These are phyloP conservation scores for Gossypium arboreum DNA, from an alignment of 345 rosid genomes.

Conservation along the genomic window DNA sequence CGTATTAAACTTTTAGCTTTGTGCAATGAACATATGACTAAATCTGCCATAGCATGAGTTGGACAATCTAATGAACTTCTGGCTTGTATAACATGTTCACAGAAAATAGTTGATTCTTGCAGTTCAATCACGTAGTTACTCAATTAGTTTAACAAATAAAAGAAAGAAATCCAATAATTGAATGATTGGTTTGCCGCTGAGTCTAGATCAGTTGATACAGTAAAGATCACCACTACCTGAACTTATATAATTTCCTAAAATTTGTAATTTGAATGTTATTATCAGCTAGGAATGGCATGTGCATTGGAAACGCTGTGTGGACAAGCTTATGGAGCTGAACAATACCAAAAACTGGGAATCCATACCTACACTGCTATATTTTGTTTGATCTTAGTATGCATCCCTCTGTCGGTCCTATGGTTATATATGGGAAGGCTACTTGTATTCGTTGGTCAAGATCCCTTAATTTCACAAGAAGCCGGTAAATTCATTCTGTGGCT, in stretches of 20 bases:
- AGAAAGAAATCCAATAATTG: background rate
- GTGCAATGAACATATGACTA: no score
- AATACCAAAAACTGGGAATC: constrained; percentile 33
- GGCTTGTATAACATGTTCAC: background rate
- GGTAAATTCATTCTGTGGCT: constrained; percentile 16
- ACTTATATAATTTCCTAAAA: background rate
- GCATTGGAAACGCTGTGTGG: constrained; percentile 45
- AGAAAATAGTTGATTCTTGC: background rate
- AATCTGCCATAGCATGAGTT: background rate
- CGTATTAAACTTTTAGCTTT: no score
- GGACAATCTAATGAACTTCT: background rate
- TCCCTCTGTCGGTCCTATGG: constrained; percentile 40
- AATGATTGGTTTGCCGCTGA: no score
- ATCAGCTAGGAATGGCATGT: constrained; percentile 40
- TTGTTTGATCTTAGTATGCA: constrained; percentile 28
- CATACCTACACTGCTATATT: constrained; percentile 41
- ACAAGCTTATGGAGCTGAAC: constrained; percentile 49
- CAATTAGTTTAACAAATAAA: no score
- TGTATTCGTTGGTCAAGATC: constrained; percentile 37
- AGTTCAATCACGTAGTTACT: no score
- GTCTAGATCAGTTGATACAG: no score
- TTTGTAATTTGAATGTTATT: background rate
- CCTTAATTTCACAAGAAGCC: constrained; percentile 34
- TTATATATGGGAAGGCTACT: constrained; percentile 33
- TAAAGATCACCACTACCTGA: background rate